Evolutionary conservation across 768 basidiomycete genomes (phyloP).

Genomic region (Amylocystis lapponica): DNA sequence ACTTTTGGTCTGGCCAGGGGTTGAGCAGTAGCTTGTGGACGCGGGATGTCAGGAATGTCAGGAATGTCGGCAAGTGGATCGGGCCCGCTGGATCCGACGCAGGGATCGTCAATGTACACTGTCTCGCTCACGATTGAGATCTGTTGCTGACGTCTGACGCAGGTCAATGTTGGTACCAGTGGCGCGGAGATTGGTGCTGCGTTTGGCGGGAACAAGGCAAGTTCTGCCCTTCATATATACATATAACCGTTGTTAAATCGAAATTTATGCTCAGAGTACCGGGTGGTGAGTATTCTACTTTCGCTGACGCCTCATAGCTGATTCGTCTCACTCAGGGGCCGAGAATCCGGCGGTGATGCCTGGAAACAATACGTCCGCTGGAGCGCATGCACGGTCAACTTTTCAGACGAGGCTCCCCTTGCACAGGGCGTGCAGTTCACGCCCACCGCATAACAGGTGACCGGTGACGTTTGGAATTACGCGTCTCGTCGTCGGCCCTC

Average conservation of each 20-base stretch:
- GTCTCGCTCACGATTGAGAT: background rate
- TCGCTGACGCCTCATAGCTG: constrained; percentile 1
- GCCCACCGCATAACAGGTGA: constrained; percentile 3
- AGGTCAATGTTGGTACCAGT: constrained; percentile 61
- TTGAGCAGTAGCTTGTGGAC: constrained; percentile 91
- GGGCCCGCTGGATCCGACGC: constrained; percentile 85
- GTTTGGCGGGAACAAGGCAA: constrained; percentile 91
- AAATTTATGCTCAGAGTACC: constrained; percentile 50
- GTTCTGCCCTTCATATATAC: constrained; percentile 9
- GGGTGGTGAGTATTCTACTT: constrained; percentile 55
- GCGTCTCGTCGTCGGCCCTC: too few species aligned
- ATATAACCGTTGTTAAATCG: background rate
- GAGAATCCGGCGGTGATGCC: constrained; percentile 96
- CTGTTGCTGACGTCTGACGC: background rate
- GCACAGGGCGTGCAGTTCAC: constrained; percentile 91
- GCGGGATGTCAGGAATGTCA: constrained; percentile 77
- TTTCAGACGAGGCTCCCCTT: constrained; percentile 80
- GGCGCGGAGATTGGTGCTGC: constrained; percentile 79
- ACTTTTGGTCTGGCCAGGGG: constrained; percentile 54
- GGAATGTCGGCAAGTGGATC: constrained; percentile 86
- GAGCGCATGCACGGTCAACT: constrained; percentile 92
- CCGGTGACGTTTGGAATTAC: too few species aligned
- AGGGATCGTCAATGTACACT: constrained; percentile 82
- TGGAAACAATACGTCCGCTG: constrained; percentile 97
- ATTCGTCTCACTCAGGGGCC: constrained; percentile 52